phyloP scores from a whole-genome alignment of 2,329 filamentous ascomycete species.

The Dryadomyces sulphureus region DNA sequence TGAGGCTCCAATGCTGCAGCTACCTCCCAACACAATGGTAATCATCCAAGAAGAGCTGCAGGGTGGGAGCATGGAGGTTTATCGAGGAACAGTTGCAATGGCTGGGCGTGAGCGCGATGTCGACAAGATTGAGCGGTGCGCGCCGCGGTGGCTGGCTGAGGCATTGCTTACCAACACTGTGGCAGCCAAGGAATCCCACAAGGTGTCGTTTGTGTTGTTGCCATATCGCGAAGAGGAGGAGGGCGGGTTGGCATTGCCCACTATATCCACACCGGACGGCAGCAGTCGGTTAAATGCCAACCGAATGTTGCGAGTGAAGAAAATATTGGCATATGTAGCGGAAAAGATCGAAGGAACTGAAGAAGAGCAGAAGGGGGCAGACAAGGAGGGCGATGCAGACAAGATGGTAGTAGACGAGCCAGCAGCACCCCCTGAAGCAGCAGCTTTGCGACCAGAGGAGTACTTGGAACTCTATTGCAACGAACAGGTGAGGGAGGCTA shows the following conservation, averaged over 20 bases:
- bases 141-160: conserved; percentile 85
- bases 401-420: conserved; percentile 16
- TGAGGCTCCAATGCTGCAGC: conserved; percentile 64
- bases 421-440: conserved; percentile 26
- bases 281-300: conserved; percentile 93
- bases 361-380: background rate
- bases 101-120: conserved; percentile 51
- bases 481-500: conserved; percentile 51
- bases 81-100: conserved; percentile 71
- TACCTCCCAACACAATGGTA: conserved; percentile 48
- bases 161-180: conserved; percentile 70
- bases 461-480: conserved; percentile 94
- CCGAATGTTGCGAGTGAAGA: conserved; percentile 87
- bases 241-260: conserved; percentile 36
- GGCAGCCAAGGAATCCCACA: conserved; percentile 79
- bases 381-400: background rate
- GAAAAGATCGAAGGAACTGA: conserved; percentile 59
- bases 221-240: conserved; percentile 51
- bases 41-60: conserved; percentile 56
- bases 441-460: conserved; percentile 64
- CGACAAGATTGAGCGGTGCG: conserved; percentile 71
- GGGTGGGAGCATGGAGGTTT: conserved; percentile 67
- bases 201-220: conserved; percentile 86
- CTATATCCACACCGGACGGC: conserved; percentile 58
- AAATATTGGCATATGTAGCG: conserved; percentile 82